A percentile compares a stretch with the other conserved stretches of the same genome.
Evolutionary conservation across 148 eudicot species (phyloP).

Genomic region (Polygonum maritimum): DNA sequence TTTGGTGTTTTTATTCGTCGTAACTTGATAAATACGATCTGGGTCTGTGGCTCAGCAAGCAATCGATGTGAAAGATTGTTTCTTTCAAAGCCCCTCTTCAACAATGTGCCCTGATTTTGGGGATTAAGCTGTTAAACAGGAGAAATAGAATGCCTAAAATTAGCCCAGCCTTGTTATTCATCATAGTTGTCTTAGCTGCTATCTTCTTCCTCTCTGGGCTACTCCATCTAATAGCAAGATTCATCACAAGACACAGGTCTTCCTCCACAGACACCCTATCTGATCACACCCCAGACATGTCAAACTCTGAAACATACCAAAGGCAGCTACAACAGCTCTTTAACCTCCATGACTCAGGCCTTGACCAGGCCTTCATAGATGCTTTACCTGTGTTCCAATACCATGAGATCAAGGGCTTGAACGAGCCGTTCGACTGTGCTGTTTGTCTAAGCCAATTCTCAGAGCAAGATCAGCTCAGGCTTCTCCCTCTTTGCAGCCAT

Average conservation of each 20-base stretch:
- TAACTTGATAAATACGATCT: background rate
- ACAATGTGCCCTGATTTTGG: background rate
- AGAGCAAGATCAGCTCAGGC: conserved; percentile 51
- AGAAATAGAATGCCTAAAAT: background rate
- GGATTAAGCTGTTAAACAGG: background rate
- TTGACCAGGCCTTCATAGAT: conserved; percentile 74
- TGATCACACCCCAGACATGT: conserved; percentile 33
- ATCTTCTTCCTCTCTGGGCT: conserved; percentile 13
- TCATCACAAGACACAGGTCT: conserved; percentile 37
- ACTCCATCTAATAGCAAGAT: conserved; percentile 14
- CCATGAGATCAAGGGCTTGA: conserved; percentile 53
- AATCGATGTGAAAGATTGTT: background rate
- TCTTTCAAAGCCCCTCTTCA: background rate
- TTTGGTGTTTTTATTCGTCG: background rate
- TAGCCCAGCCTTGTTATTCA: conserved; percentile 11
- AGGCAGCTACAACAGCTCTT: conserved; percentile 75
- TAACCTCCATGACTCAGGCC: conserved; percentile 71
- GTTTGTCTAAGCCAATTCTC: conserved; percentile 79
- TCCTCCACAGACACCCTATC: conserved; percentile 31
- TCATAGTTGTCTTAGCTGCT: conserved; percentile 13
- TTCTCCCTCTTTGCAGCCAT: conserved; percentile 79
- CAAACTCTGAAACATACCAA: conserved; percentile 36
- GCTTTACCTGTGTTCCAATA: conserved; percentile 72
- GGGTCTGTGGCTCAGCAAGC: background rate
- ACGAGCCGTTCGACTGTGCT: conserved; percentile 89